Evolutionary conservation across 495 filamentous ascomycete genomes (phyloP), one percentile per base, ranked within the genome.

Genomic region (Tuber umbilicatum): DNA sequence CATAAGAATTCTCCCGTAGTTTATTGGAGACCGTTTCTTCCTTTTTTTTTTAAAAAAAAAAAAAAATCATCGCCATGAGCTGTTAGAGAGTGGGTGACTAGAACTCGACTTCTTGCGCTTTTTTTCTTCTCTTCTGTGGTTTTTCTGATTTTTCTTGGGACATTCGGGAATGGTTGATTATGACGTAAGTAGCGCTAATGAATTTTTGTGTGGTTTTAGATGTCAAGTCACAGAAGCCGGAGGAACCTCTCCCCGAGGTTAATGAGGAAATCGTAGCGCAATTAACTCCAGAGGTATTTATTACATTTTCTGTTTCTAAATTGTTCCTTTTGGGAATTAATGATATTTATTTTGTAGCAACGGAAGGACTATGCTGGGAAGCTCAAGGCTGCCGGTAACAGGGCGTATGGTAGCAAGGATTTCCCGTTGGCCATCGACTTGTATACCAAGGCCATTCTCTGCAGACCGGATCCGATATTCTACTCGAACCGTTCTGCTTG

Each of bases 401-500:
- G 94, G 85, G 94, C 95, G 14, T 99, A 97, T 83, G 92, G 92
- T 42, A 87, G 87, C 68, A 97, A 97, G 85, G 92, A 97, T 78
- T 97, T 97, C 83, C 88, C 91, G 81, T 88, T 88, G 75, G 95
- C 95, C 70, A 99, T 98, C 80, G 91, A 94, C 0, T 88, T 99
- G 47, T 99, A 99, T 84, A 90, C 92, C 71, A 92, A 95, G 85
- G 95, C 95, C 39, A 95, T 99, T 78, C 84, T 98, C 43, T 99
- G 95, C 91, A 97, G 93, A 86, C 90, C 93, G 50, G 96, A 99
- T 82, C 93, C 95, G 5, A 93, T 99, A 81, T 99, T 93, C 88
- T 99, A 96, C 87, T 98, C 94, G 68, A 99, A 99, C 86, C 90
- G 95, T 67, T 96, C 96, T 69, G 95, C 95, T 70, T 99, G 95